Evolutionary conservation across 2,329 filamentous ascomycete genomes (phyloP).

Genomic region (Ophiocordyceps camponoti-rufipedis): DNA sequence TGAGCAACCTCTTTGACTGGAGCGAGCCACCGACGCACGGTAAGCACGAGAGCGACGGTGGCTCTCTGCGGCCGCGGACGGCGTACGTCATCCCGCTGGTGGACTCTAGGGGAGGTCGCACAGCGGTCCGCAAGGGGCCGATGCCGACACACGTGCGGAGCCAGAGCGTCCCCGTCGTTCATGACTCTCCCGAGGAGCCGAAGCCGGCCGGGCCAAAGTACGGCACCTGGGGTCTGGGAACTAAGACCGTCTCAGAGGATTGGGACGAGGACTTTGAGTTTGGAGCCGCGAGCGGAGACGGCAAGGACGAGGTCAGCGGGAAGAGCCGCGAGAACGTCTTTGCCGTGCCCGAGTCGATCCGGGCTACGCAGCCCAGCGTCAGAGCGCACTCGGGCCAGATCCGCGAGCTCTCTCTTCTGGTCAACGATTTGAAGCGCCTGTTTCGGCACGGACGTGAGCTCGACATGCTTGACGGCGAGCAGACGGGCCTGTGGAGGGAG

Average conservation of each 20-base stretch:
- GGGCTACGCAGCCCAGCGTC: constrained; percentile 65
- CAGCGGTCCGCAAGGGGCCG: constrained; percentile 48
- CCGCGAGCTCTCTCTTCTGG: constrained; percentile 60
- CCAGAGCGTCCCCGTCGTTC: constrained; percentile 60
- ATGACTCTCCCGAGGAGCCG: constrained; percentile 38
- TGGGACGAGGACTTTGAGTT: constrained; percentile 88
- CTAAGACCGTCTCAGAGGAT: constrained; percentile 65
- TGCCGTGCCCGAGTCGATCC: constrained; percentile 53
- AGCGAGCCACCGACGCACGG: constrained; percentile 47
- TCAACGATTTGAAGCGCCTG: constrained; percentile 67
- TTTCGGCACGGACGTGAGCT: constrained; percentile 52
- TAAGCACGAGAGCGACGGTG: constrained; percentile 37
- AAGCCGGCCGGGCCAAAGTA: constrained; percentile 48
- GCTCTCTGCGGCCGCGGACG: constrained; percentile 50
- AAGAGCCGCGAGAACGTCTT: constrained; percentile 15
- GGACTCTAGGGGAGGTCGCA: constrained; percentile 51
- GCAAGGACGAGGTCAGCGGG: constrained; percentile 19
- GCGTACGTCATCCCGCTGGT: constrained; percentile 60
- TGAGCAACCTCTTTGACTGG: constrained; percentile 65
- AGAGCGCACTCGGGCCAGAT: constrained; percentile 73
- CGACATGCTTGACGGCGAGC: constrained; percentile 41
- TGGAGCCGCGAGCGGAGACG: constrained; percentile 28
- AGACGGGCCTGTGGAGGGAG: constrained; percentile 53
- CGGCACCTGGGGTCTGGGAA: constrained; percentile 66
- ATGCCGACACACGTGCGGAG: constrained; percentile 56